Evolutionary conservation across 805 yeast genomes (phyloP).

Genomic region (Blastobotrys terrestris): DNA sequence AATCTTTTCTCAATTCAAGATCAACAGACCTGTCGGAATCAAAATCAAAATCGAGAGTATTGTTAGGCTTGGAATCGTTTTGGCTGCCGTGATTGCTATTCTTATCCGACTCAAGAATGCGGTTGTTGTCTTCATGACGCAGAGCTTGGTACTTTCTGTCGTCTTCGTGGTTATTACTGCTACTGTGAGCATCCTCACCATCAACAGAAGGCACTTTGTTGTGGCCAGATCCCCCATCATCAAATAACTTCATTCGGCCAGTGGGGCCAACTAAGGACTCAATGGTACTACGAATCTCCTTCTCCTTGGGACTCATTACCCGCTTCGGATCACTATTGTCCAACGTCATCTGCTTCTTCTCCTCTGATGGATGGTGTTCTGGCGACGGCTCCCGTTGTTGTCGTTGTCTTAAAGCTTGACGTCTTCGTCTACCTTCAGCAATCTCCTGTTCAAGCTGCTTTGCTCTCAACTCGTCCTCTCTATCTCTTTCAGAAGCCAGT

Average conservation of each 20-base stretch:
- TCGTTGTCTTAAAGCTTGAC: slow-evolving; percentile 20
- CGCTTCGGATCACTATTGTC: background rate
- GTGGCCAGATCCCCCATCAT: no score
- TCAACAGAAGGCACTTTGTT: no score
- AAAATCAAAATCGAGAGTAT: background rate
- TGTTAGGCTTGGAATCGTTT: background rate
- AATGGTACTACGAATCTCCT: slow-evolving; percentile 10
- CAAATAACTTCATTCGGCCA: background rate
- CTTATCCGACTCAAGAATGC: no score
- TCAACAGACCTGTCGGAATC: background rate
- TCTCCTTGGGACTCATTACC: slow-evolving; percentile 2
- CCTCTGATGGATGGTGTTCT: background rate
- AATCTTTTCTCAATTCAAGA: background rate
- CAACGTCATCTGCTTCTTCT: background rate
- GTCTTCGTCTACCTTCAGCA: slow-evolving; percentile 24
- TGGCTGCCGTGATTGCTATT: no score
- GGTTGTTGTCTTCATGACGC: no score
- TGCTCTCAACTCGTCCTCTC: slow-evolving; percentile 28
- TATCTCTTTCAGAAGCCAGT: slow-evolving; percentile 15
- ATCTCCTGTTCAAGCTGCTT: slow-evolving; percentile 26
- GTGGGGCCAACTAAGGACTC: slow-evolving; percentile 12
- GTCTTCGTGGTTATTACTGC: no score
- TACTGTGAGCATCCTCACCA: no score
- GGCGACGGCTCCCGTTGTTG: background rate
- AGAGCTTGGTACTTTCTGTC: no score